These are phyloP conservation scores for Trapa incisa DNA, from an alignment of 345 rosid genomes.

Conservation along the genomic window DNA sequence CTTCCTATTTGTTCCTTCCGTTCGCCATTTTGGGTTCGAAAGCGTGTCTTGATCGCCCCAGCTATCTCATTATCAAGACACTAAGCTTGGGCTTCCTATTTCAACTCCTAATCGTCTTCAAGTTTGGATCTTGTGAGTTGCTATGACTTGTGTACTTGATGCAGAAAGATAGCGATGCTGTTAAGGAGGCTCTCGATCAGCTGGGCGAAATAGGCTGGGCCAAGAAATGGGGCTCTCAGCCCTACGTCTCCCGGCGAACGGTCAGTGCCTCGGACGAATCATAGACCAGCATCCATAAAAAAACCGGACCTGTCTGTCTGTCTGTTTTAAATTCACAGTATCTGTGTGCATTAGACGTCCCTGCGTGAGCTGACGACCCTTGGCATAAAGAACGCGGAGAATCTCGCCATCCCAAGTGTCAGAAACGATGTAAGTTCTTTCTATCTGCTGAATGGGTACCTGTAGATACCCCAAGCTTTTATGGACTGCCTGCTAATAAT, in stretches of 20 bases:
- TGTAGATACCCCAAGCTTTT: neutral
- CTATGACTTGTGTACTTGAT: neutral
- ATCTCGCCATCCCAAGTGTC: constrained; percentile 87
- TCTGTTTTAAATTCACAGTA: neutral
- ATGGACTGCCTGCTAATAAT: neutral
- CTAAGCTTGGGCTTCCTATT: too few species aligned
- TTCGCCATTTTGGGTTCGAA: neutral
- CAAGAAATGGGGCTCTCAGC: constrained; percentile 91
- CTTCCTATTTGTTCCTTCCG: neutral
- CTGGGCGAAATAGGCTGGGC: constrained; percentile 76
- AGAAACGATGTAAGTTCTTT: constrained; percentile 65
- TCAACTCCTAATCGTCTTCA: too few species aligned
- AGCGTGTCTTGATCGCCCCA: neutral
- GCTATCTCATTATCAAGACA: neutral
- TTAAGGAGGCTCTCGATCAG: constrained; percentile 65
- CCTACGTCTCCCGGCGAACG: constrained; percentile 87
- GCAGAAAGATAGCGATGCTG: constrained; percentile 81
- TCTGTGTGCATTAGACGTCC: constrained; percentile 43
- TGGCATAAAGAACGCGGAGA: constrained; percentile 79
- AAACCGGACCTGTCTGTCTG: neutral
- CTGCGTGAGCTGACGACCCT: constrained; percentile 68
- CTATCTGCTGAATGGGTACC: neutral
- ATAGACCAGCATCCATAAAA: neutral
- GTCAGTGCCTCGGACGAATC: constrained; percentile 27
- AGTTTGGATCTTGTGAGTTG: neutral